phyloP scores from a whole-genome alignment of 352 stramenopile species.

The Phytophthora palmivora region DNA sequence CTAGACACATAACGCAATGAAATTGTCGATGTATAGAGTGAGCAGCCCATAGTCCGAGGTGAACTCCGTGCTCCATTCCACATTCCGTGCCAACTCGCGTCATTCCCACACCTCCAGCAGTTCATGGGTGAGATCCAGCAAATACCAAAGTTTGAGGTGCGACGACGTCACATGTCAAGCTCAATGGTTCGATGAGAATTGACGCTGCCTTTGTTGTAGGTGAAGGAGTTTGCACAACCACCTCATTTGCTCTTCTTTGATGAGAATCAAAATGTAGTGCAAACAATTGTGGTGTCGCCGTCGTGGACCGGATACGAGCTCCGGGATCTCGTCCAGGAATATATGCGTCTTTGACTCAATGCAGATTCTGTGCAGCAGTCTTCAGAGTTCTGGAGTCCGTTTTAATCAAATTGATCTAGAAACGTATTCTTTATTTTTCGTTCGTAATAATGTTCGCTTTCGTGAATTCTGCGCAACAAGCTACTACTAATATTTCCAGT shows the following conservation, averaged over 20 bases:
- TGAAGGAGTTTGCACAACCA: constrained; percentile 51
- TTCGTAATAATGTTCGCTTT: too few relatives aligned
- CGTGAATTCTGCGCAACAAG: too few relatives aligned
- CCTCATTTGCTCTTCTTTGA: constrained; percentile 58
- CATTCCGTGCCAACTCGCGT: constrained; percentile 48
- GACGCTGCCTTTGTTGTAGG: constrained; percentile 17
- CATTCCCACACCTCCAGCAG: constrained; percentile 38
- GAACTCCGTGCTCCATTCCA: constrained; percentile 52
- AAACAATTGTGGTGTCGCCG: constrained; percentile 38
- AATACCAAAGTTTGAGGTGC: constrained; percentile 24
- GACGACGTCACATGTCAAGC: not conserved
- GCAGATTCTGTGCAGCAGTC: too few relatives aligned
- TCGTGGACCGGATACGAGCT: constrained; percentile 53
- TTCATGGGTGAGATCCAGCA: constrained; percentile 35
- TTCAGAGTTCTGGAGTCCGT: too few relatives aligned
- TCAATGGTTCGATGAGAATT: not conserved
- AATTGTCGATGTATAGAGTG: constrained; percentile 19
- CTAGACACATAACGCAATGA: not conserved
- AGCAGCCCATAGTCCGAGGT: constrained; percentile 16
- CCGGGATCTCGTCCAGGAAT: constrained; percentile 37
- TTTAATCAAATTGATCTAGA: too few relatives aligned
- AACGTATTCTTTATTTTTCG: too few relatives aligned
- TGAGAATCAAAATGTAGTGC: constrained; percentile 33
- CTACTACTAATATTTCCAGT: too few relatives aligned
- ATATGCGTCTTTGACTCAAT: not conserved